Conservation (phyloP, 225 moss, liverwort and hornwort species). For the Pleurozium schreberi region DNA sequence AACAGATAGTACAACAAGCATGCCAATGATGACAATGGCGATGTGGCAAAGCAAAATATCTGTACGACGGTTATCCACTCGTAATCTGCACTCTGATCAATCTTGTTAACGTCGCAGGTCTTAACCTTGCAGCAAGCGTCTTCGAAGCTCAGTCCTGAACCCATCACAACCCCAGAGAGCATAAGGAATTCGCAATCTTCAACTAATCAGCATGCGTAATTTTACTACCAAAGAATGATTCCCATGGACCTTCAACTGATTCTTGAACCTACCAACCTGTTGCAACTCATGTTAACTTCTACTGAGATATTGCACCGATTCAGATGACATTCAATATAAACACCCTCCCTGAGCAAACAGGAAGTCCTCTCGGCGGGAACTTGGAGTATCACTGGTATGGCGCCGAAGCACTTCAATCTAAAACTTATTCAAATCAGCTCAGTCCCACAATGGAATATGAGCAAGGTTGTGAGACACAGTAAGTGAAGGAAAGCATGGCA, state of each 20-base stretch:
- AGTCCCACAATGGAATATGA: background rate
- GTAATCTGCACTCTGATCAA: background rate
- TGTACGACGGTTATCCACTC: background rate
- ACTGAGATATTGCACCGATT: background rate
- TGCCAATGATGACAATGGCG: background rate
- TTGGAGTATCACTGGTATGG: background rate
- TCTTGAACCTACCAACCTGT: background rate
- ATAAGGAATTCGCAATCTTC: background rate
- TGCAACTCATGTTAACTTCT: background rate
- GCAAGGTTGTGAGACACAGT: background rate
- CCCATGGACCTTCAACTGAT: background rate
- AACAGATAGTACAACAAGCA: background rate
- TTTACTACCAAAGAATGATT: background rate
- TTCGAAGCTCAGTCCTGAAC: constrained; percentile 33
- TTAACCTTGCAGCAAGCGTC: constrained; percentile 8
- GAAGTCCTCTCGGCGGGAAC: background rate
- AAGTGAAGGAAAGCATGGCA: constrained; percentile 4
- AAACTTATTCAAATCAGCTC: background rate
- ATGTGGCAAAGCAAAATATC: background rate
- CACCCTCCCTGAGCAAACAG: background rate
- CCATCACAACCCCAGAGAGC: background rate
- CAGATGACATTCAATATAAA: background rate
- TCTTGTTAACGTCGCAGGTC: background rate
- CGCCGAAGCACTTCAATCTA: background rate
- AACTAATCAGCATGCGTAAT: background rate